These are phyloP conservation scores for Agrocybe chaxingu DNA, from an alignment of 768 basidiomycete genomes.

Conservation along the genomic window DNA sequence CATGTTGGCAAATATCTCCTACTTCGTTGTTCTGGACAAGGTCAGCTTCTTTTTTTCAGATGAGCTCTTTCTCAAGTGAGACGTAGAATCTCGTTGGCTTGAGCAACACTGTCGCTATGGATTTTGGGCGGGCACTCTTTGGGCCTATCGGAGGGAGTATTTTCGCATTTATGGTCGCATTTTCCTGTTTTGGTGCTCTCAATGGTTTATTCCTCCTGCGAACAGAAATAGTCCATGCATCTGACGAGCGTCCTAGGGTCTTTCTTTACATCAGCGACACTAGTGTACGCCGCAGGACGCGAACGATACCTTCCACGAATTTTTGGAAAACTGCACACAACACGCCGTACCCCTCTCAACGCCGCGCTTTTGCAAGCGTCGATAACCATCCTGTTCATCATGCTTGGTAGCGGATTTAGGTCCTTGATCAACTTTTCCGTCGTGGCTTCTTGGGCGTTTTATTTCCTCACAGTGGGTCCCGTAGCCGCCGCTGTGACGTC, in stretches of 20 bases:
- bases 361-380: slow-evolving; percentile 77
- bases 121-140: slow-evolving; percentile 86
- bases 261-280: slow-evolving; percentile 73
- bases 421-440: slow-evolving; percentile 88
- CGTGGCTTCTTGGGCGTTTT: slow-evolving; percentile 84
- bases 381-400: slow-evolving; percentile 75
- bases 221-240: neutral
- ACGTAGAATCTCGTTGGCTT: slow-evolving; percentile 57
- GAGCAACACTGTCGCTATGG: slow-evolving; percentile 86
- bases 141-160: slow-evolving; percentile 83
- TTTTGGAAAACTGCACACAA: slow-evolving; percentile 74
- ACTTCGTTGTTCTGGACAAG: slow-evolving; percentile 91
- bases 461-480: slow-evolving; percentile 70
- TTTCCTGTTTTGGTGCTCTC: slow-evolving; percentile 94
- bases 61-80: slow-evolving; percentile 3
- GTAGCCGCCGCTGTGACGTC: neutral
- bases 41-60: slow-evolving; percentile 27
- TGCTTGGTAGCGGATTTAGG: slow-evolving; percentile 86
- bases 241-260: slow-evolving; percentile 40
- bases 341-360: slow-evolving; percentile 82
- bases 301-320: slow-evolving; percentile 84
- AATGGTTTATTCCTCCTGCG: slow-evolving; percentile 52
- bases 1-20: slow-evolving; percentile 80
- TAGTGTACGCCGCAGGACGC: slow-evolving; percentile 86
- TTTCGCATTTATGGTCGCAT: slow-evolving; percentile 88